Evolutionary conservation across 1,284 basidiomycete genomes (phyloP).

Genomic region (Pseudozyma flocculosa): DNA sequence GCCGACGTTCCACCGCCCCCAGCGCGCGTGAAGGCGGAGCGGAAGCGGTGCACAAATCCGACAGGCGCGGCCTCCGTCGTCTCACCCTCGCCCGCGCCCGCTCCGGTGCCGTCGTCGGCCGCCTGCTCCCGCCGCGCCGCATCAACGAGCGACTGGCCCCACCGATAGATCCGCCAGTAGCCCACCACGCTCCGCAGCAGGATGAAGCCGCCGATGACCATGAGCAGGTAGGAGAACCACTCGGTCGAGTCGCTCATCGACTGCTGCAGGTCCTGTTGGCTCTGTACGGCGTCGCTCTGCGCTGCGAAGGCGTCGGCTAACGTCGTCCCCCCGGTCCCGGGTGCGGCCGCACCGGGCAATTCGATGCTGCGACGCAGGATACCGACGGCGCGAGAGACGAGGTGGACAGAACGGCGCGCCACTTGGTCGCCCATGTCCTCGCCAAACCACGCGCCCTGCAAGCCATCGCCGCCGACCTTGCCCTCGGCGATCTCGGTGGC

Average conservation of each 20-base stretch:
- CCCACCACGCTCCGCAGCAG: conserved; percentile 68
- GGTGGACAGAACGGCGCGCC: not conserved
- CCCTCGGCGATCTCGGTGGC: conserved; percentile 58
- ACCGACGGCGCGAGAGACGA: not conserved
- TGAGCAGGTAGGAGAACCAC: conserved; percentile 85
- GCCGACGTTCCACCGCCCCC: conserved; percentile 1
- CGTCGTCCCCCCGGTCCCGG: too few species aligned
- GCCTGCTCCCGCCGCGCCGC: conserved; percentile 35
- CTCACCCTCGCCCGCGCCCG: conserved; percentile 2
- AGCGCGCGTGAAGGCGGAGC: conserved; percentile 12
- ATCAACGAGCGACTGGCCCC: conserved; percentile 46
- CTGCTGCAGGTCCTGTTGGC: conserved; percentile 59
- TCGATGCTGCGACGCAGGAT: conserved; percentile 3
- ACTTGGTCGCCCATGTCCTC: conserved; percentile 9
- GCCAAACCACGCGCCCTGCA: conserved; percentile 51
- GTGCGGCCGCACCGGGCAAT: conserved; percentile 2
- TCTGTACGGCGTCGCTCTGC: conserved; percentile 53
- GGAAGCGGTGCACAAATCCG: conserved; percentile 26
- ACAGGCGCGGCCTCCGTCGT: conserved; percentile 11
- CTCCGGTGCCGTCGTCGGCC: conserved; percentile 7
- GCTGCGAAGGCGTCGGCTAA: conserved; percentile 53
- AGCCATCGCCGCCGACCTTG: conserved; percentile 28
- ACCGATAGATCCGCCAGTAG: conserved; percentile 64
- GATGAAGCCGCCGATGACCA: conserved; percentile 89
- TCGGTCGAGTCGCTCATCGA: conserved; percentile 65